Evolutionary conservation across 2,329 filamentous ascomycete genomes (phyloP).

Genomic region (Xylariaceae sp.): DNA sequence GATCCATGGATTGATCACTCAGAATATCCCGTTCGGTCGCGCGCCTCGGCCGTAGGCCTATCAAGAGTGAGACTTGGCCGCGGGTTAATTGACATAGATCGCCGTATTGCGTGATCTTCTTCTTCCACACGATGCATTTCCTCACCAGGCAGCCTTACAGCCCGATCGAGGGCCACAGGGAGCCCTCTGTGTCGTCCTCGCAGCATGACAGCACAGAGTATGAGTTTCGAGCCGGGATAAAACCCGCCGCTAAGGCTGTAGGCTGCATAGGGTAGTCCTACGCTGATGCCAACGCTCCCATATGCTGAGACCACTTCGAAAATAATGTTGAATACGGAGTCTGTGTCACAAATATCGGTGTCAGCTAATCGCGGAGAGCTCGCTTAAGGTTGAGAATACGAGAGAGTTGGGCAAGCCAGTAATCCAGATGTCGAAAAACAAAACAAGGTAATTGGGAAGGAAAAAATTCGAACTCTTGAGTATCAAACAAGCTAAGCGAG

Average conservation of each 20-base stretch:
- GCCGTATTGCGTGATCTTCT: conserved; percentile 38
- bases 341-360: background rate
- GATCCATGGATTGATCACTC: too few species aligned
- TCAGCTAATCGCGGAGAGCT: background rate
- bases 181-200: conserved; percentile 52
- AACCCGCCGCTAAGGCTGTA: conserved; percentile 55
- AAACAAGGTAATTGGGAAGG: too few species aligned
- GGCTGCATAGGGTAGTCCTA: conserved; percentile 47
- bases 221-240: conserved; percentile 51
- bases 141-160: conserved; percentile 40
- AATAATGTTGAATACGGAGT: conserved; percentile 55
- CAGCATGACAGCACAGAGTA: conserved; percentile 54
- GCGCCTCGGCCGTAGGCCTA: too few species aligned
- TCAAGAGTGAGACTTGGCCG: conserved; percentile 27
- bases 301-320: conserved; percentile 56
- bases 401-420: too few species aligned
- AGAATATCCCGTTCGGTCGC: too few species aligned
- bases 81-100: conserved; percentile 33
- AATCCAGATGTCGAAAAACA: too few species aligned
- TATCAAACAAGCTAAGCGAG: too few species aligned
- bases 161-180: conserved; percentile 53
- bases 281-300: conserved; percentile 56
- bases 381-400: too few species aligned
- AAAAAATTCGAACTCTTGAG: too few species aligned
- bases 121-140: conserved; percentile 38